These are phyloP conservation scores for Lepidium campestre DNA, from an alignment of 441 rosid genomes.

Conservation along the genomic window DNA sequence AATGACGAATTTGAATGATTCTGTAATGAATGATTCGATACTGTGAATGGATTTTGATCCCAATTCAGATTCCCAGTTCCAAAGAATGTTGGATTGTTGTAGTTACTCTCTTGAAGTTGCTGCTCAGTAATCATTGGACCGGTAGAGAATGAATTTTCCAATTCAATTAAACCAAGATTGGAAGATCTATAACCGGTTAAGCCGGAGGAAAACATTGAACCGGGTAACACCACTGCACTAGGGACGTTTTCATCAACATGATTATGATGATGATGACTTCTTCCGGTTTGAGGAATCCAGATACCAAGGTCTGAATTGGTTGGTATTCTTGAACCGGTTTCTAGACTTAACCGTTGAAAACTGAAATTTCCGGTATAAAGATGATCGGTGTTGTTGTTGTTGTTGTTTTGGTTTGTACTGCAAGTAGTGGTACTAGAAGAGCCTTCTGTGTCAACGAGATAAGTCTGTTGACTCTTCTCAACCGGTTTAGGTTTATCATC, in stretches of 20 bases:
- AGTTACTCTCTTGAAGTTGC: slow-evolving; percentile 26
- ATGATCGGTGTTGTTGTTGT: slow-evolving; percentile 13
- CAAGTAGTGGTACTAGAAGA: slow-evolving; percentile 33
- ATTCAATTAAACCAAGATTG: slow-evolving; percentile 22
- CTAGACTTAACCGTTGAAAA: slow-evolving; percentile 25
- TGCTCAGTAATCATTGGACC: slow-evolving; percentile 27
- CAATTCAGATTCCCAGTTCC: slow-evolving; percentile 22
- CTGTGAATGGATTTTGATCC: slow-evolving; percentile 15
- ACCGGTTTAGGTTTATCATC: slow-evolving; percentile 28
- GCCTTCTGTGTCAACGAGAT: slow-evolving; percentile 24
- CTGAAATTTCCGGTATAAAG: slow-evolving; percentile 24
- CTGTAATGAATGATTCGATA: slow-evolving; percentile 16
- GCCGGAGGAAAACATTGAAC: slow-evolving; percentile 27
- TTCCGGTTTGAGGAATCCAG: slow-evolving; percentile 27
- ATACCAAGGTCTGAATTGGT: slow-evolving; percentile 17
- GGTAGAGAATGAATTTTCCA: slow-evolving; percentile 26
- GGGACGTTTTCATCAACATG: slow-evolving; percentile 16
- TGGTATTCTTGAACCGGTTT: slow-evolving; percentile 21
- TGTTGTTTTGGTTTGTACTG: slow-evolving; percentile 26
- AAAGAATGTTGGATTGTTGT: slow-evolving; percentile 26
- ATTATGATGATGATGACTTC: not conserved
- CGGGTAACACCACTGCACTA: slow-evolving; percentile 27
- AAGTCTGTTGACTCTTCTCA: slow-evolving; percentile 16
- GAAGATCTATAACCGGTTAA: slow-evolving; percentile 21
- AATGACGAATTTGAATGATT: slow-evolving; percentile 25